phyloP scores from a whole-genome alignment of 108 stramenopile genomes.

The Skeletonema menzelii region DNA sequence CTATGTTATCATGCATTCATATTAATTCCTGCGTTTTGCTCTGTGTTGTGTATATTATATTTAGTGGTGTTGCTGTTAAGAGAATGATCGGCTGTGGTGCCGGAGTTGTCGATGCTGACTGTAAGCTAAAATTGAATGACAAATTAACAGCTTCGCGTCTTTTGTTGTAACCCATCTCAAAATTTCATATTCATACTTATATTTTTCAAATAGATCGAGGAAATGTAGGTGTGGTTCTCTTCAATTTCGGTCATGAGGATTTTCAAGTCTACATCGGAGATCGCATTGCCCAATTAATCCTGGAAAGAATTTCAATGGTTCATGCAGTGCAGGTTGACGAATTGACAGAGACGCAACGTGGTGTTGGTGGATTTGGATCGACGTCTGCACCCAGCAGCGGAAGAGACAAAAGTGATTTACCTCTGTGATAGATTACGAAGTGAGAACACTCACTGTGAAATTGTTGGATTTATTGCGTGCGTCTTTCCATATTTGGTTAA shows the following conservation, averaged over 20 bases:
- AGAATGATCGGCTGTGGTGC: conserved; percentile 96
- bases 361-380: conserved; percentile 89
- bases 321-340: conserved; percentile 82
- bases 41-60: too few relatives aligned
- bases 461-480: too few relatives aligned
- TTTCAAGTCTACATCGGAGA: conserved; percentile 89
- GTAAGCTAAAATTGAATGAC: too few relatives aligned
- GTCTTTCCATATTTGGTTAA: too few relatives aligned
- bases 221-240: conserved; percentile 95
- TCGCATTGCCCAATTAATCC: conserved; percentile 96
- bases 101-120: conserved; percentile 98
- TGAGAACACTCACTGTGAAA: too few relatives aligned
- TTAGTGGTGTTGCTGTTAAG: conserved; percentile 90
- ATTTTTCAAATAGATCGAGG: conserved; percentile 76
- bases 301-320: conserved; percentile 92
- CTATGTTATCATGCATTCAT: neutral
- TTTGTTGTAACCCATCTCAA: too few relatives aligned
- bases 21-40: neutral
- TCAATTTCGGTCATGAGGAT: conserved; percentile 92
- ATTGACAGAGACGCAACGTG: conserved; percentile 78
- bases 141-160: too few relatives aligned
- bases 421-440: too few relatives aligned
- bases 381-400: conserved; percentile 32
- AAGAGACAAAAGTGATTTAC: too few relatives aligned
- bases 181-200: too few relatives aligned